A percentile compares a stretch with the other conserved stretches of the same genome.
Evolutionary conservation across 106 monocot species (phyloP).

Genomic region (Allium sativum): DNA sequence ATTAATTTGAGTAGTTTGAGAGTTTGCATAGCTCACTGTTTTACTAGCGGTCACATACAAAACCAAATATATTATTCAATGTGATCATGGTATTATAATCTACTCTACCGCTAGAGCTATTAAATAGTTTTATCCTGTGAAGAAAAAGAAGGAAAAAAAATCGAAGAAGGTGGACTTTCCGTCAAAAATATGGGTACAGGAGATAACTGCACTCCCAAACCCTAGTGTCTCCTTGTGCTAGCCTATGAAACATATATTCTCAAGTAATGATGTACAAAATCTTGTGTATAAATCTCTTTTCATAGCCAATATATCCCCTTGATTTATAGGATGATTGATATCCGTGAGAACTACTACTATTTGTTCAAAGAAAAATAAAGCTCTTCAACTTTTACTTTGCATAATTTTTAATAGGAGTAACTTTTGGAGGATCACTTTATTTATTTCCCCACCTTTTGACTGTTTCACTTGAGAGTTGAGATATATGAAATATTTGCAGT

Average conservation of each 20-base stretch:
- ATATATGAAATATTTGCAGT: no score
- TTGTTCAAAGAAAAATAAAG: no score
- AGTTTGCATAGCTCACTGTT: no score
- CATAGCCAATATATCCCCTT: no score
- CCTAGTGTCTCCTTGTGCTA: background rate
- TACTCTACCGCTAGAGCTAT: background rate
- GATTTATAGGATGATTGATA: no score
- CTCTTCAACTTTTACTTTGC: no score
- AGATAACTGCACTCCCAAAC: background rate
- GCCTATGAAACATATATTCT: background rate
- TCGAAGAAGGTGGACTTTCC: background rate
- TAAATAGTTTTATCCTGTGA: background rate
- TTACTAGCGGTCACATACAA: background rate
- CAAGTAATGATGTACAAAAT: slow-evolving; percentile 7
- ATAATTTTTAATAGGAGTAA: no score
- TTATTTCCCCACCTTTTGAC: no score
- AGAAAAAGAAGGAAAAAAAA: background rate
- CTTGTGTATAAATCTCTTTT: background rate
- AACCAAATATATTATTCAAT: background rate
- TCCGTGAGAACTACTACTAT: no score
- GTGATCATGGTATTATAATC: background rate
- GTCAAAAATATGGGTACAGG: slow-evolving; percentile 3
- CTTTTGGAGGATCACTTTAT: no score
- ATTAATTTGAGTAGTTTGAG: no score
- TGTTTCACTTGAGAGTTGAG: no score